These are phyloP conservation scores for Blastomyces silverae DNA, from an alignment of 2,329 filamentous ascomycete species.

Conservation along the genomic window DNA sequence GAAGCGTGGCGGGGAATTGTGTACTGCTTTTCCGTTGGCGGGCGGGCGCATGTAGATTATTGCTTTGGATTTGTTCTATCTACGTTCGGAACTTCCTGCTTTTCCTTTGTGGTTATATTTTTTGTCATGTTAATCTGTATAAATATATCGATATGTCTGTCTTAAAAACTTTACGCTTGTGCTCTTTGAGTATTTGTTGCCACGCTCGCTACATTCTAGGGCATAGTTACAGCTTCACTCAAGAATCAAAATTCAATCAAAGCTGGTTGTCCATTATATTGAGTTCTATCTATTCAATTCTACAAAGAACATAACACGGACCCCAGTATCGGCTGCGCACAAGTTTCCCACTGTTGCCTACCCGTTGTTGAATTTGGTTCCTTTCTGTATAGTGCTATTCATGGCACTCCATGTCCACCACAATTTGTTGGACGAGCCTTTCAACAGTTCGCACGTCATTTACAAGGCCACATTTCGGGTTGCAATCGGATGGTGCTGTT, in stretches of 20 bases:
- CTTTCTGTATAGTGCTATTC: too few species aligned
- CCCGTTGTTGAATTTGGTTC: background rate
- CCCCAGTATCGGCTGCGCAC: background rate
- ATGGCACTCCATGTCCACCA: background rate
- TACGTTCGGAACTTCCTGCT: background rate
- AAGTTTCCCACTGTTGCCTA: background rate
- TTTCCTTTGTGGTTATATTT: background rate
- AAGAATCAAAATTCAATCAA: background rate
- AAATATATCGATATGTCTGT: background rate
- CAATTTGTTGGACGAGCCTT: background rate
- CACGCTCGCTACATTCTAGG: too few species aligned
- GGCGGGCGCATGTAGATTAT: background rate
- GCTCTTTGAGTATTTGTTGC: background rate
- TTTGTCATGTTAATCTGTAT: constrained; percentile 1
- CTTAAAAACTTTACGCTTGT: background rate
- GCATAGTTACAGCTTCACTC: background rate
- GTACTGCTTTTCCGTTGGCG: background rate
- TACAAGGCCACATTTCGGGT: background rate
- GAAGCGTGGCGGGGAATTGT: background rate
- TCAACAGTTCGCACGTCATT: background rate
- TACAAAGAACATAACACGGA: background rate
- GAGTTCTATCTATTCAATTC: background rate
- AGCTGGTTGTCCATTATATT: background rate
- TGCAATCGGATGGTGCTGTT: background rate
- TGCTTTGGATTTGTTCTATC: background rate